Evolutionary conservation across 192 early-diverging fungal species (phyloP).

Genomic region (Kappamyces sp.): DNA sequence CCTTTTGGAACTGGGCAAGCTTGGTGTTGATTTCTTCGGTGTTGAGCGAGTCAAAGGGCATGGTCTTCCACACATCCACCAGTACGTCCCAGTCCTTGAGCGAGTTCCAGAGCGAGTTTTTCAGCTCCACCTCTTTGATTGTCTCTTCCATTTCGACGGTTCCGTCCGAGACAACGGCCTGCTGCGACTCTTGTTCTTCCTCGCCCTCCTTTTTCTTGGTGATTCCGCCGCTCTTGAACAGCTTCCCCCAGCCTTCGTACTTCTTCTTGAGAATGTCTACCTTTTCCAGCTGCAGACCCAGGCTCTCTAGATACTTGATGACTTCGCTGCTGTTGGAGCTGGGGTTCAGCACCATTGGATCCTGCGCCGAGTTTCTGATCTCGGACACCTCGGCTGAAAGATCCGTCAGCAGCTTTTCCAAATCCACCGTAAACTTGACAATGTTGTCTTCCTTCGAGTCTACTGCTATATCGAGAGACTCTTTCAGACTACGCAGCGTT

Average conservation of each 20-base stretch:
- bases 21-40: constrained; percentile 54
- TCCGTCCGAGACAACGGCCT: neutral
- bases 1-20: constrained; percentile 46
- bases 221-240: constrained; percentile 49
- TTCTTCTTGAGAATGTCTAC: constrained; percentile 36
- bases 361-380: constrained; percentile 51
- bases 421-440: constrained; percentile 42
- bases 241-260: constrained; percentile 45
- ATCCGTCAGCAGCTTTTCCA: constrained; percentile 40
- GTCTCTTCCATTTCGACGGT: constrained; percentile 50
- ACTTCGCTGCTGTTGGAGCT: constrained; percentile 40
- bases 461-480: constrained; percentile 48
- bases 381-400: constrained; percentile 49
- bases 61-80: constrained; percentile 36
- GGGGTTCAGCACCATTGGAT: constrained; percentile 54
- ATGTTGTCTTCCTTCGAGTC: constrained; percentile 58
- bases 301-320: constrained; percentile 44
- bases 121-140: constrained; percentile 47
- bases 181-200: constrained; percentile 18
- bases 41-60: constrained; percentile 44
- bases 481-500: constrained; percentile 48
- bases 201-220: constrained; percentile 16
- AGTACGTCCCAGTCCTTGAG: constrained; percentile 51
- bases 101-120: constrained; percentile 50
- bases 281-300: constrained; percentile 31